These are phyloP conservation scores for Vitis rotundifolia DNA, from an alignment of 164 flowering plant species.

Conservation along the genomic window DNA sequence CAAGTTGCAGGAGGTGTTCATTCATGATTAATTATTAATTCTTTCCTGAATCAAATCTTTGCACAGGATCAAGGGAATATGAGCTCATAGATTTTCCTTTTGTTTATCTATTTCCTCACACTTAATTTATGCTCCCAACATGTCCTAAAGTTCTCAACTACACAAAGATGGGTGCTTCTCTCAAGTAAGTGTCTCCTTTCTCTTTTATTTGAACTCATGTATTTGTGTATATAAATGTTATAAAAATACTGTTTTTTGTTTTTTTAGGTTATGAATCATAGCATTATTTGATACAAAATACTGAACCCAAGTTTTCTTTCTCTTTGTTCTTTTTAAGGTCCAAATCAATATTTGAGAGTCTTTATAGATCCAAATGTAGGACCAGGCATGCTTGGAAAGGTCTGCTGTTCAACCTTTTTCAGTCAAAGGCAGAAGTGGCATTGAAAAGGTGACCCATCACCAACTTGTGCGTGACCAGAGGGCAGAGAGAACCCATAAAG, in stretches of 20 bases:
- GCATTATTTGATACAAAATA: no score
- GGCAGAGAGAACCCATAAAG: not conserved
- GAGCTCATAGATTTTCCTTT: slow-evolving; percentile 13
- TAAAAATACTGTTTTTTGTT: no score
- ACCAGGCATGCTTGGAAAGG: not conserved
- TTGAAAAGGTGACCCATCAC: slow-evolving; percentile 5
- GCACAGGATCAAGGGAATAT: slow-evolving; percentile 4
- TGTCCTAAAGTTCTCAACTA: slow-evolving; percentile 3
- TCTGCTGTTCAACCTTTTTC: not conserved
- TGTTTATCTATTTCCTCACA: slow-evolving; percentile 11
- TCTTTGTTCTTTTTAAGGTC: no score
- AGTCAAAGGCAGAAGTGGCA: slow-evolving; percentile 19
- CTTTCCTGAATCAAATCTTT: slow-evolving; percentile 10
- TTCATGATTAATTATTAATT: not conserved
- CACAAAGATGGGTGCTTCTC: not conserved
- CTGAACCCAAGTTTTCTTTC: not conserved
- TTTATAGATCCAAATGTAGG: slow-evolving; percentile 19
- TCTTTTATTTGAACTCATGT: not conserved
- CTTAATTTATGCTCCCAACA: slow-evolving; percentile 8
- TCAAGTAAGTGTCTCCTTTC: not conserved
- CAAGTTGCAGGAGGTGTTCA: not conserved
- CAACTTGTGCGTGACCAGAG: slow-evolving; percentile 7
- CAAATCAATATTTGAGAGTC: not conserved
- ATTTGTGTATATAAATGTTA: not conserved
- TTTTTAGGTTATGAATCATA: no score